These are phyloP conservation scores for Magnolia kwangsiensis DNA, from an alignment of 164 flowering plant species.

Conservation along the genomic window DNA sequence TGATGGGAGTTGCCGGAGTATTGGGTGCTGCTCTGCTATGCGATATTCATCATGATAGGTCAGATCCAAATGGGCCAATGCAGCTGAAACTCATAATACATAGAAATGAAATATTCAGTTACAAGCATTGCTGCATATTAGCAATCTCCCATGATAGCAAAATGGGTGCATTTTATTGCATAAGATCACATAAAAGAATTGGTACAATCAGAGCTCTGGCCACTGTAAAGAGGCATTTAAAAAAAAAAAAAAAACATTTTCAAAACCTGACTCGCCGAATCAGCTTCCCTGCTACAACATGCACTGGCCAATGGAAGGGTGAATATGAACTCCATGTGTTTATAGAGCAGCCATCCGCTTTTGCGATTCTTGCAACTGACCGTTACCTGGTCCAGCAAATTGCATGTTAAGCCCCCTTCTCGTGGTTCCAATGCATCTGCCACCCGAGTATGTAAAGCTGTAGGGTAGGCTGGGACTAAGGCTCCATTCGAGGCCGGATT, in stretches of 20 bases:
- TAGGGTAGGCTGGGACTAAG: not conserved
- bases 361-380: not conserved
- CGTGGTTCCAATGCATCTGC: not conserved
- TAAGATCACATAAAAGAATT: constrained; percentile 2
- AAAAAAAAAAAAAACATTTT: not conserved
- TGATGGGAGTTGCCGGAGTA: too few relatives aligned
- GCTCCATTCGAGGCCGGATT: not conserved
- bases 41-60: too few relatives aligned
- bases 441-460: not conserved
- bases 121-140: not conserved
- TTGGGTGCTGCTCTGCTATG: too few relatives aligned
- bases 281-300: not conserved
- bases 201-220: constrained; percentile 1
- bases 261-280: not conserved
- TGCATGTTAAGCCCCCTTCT: not conserved
- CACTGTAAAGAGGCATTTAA: not conserved
- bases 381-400: not conserved
- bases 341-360: constrained; percentile 3
- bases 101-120: not conserved
- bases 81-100: not conserved
- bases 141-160: not conserved
- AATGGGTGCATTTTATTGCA: constrained; percentile 1
- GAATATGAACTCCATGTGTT: constrained; percentile 1
- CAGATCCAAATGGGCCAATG: not conserved
- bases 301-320: constrained; percentile 4